Percentiles rank a stretch among this genome's conserved stretches.
These are phyloP conservation scores for Geranium brycei DNA, from an alignment of 345 rosid species.

Conservation along the genomic window DNA sequence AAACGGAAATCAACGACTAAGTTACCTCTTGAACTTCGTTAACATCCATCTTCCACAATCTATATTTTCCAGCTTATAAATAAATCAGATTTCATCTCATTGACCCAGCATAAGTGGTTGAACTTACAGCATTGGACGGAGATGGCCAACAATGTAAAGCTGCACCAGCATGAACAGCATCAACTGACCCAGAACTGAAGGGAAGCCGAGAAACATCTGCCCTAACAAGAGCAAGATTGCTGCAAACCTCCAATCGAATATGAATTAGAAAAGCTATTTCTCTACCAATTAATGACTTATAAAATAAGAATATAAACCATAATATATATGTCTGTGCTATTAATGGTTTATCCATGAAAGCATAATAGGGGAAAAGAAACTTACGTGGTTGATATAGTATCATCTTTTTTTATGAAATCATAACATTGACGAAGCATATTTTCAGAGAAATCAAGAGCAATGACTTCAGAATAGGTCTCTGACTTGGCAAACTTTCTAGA, in stretches of 20 bases:
- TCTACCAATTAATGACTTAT: too few species aligned
- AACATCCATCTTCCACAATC: too few species aligned
- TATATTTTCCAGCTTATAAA: too few species aligned
- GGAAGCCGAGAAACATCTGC: slow-evolving; percentile 93
- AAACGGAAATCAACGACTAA: too few species aligned
- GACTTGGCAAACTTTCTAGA: slow-evolving; percentile 77
- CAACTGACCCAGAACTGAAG: slow-evolving; percentile 66
- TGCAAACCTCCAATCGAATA: slow-evolving; percentile 16
- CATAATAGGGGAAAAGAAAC: slow-evolving; percentile 4
- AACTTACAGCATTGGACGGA: slow-evolving; percentile 67
- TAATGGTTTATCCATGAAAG: neutral
- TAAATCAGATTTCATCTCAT: too few species aligned
- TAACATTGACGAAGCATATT: slow-evolving; percentile 91
- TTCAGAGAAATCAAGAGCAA: slow-evolving; percentile 93
- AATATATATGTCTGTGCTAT: too few species aligned
- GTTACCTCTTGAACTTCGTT: too few species aligned
- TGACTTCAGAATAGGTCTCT: slow-evolving; percentile 54
- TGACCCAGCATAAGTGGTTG: neutral
- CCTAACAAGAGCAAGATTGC: slow-evolving; percentile 79
- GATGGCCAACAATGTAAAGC: slow-evolving; percentile 98
- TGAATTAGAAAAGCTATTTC: slow-evolving; percentile 3
- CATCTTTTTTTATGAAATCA: slow-evolving; percentile 63
- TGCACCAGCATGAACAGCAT: slow-evolving; percentile 93
- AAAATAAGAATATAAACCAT: too few species aligned
- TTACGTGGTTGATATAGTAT: slow-evolving; percentile 28